Percentiles rank a stretch among this genome's conserved stretches.
These are phyloP conservation scores for Chlorella sp. DNA, from an alignment of 139 green algal species.

Conservation along the genomic window DNA sequence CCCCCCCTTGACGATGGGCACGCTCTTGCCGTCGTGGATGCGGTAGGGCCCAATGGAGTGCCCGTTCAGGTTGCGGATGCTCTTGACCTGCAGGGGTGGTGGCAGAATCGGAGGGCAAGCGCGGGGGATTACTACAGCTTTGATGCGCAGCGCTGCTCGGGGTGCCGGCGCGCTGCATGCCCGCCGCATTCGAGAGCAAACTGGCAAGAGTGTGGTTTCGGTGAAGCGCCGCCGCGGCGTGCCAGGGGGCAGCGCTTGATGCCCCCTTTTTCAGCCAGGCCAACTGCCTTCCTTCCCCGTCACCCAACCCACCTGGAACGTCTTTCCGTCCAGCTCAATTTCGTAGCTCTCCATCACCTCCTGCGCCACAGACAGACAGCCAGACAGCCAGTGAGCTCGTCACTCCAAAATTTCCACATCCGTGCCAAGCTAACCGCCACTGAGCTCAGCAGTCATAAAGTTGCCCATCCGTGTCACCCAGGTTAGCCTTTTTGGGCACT, in stretches of 20 bases:
- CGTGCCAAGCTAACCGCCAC: no score
- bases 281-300: not conserved
- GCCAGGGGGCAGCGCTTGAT: not conserved
- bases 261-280: no score
- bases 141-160: no score
- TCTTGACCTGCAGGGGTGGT: conserved; percentile 28
- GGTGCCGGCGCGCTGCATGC: no score
- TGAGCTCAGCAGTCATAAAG: no score
- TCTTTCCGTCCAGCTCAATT: conserved; percentile 96
- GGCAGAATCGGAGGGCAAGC: not conserved
- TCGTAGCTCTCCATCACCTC: conserved; percentile 97
- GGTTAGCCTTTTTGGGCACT: no score
- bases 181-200: no score
- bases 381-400: not conserved
- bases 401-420: no score
- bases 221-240: no score
- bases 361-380: conserved; percentile 44
- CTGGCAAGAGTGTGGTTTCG: no score
- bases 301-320: conserved; percentile 82
- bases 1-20: conserved; percentile 87
- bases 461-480: no score
- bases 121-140: not conserved
- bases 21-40: conserved; percentile 95
- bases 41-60: conserved; percentile 96
- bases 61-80: conserved; percentile 96